phyloP scores from a whole-genome alignment of 345 rosid genomes.

The Lepidium didymum region DNA sequence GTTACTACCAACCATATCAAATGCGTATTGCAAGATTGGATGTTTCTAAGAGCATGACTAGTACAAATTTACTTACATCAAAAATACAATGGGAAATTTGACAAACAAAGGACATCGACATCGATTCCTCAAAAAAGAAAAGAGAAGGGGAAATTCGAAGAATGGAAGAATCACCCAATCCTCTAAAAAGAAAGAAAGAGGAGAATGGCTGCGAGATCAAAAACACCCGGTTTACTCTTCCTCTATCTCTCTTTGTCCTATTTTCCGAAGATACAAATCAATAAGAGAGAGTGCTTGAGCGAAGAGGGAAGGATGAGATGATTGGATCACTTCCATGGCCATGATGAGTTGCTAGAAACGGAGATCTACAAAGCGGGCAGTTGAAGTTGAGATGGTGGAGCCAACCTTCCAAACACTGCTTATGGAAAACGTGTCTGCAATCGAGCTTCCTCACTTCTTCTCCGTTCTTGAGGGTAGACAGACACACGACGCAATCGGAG shows the following conservation, averaged over 20 bases:
- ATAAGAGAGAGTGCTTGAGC: not conserved
- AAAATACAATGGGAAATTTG: not conserved
- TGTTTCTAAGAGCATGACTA: not conserved
- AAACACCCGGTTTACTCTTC: not conserved
- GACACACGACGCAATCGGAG: conserved; percentile 58
- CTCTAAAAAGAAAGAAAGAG: not conserved
- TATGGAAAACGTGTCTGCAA: conserved; percentile 79
- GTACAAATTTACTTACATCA: conserved; percentile 4
- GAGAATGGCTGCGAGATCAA: conserved; percentile 19
- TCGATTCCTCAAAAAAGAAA: conserved; percentile 1
- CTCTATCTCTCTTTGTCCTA: not conserved
- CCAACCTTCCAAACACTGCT: conserved; percentile 77
- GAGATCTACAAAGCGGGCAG: conserved; percentile 70
- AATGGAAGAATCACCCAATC: not conserved
- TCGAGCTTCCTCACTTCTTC: conserved; percentile 70
- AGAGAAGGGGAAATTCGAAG: not conserved
- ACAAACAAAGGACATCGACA: conserved; percentile 1
- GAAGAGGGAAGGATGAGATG: not conserved
- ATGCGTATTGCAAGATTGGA: not conserved
- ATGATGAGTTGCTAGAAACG: conserved; percentile 14
- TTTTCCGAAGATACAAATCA: not conserved
- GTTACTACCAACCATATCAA: too few species aligned
- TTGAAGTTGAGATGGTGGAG: conserved; percentile 56
- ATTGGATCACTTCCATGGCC: conserved; percentile 3
- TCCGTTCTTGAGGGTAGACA: conserved; percentile 50